Percentiles rank a stretch among this genome's conserved stretches.
Evolutionary conservation across 2,329 filamentous ascomycete genomes (phyloP).

Genomic region (Hirsutella minnesotensis): DNA sequence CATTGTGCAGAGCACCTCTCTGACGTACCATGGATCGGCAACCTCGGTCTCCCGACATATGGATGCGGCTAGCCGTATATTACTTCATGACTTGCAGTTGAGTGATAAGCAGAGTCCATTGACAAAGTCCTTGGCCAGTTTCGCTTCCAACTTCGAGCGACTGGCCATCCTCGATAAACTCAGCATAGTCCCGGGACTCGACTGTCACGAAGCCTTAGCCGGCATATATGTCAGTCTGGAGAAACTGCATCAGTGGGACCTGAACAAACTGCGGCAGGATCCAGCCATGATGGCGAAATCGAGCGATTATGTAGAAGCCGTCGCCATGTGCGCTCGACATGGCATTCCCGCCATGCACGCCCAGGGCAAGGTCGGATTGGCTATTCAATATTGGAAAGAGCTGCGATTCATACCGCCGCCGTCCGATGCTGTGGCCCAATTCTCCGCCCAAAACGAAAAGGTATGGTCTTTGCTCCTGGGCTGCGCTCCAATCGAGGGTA

Average conservation of each 20-base stretch:
- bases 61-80: conserved; percentile 50
- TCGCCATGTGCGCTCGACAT: conserved; percentile 57
- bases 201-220: conserved; percentile 66
- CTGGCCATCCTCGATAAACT: conserved; percentile 60
- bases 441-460: conserved; percentile 29
- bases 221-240: conserved; percentile 61
- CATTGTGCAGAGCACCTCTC: conserved; percentile 47
- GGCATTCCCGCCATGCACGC: conserved; percentile 63
- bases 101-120: conserved; percentile 48
- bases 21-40: conserved; percentile 50
- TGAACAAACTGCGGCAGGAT: conserved; percentile 42
- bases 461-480: conserved; percentile 59
- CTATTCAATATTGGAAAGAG: conserved; percentile 68
- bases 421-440: conserved; percentile 22
- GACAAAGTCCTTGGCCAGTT: conserved; percentile 58
- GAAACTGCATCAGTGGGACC: conserved; percentile 60
- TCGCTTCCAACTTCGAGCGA: conserved; percentile 59
- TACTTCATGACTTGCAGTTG: conserved; percentile 53
- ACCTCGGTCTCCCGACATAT: conserved; percentile 48
- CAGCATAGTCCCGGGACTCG: conserved; percentile 54
- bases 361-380: conserved; percentile 53
- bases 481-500: conserved; percentile 37
- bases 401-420: conserved; percentile 33
- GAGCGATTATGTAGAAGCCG: conserved; percentile 37
- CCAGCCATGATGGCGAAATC: conserved; percentile 29